phyloP scores from a whole-genome alignment of 2,329 filamentous ascomycete species.

The Thermoascus crustaceus region DNA sequence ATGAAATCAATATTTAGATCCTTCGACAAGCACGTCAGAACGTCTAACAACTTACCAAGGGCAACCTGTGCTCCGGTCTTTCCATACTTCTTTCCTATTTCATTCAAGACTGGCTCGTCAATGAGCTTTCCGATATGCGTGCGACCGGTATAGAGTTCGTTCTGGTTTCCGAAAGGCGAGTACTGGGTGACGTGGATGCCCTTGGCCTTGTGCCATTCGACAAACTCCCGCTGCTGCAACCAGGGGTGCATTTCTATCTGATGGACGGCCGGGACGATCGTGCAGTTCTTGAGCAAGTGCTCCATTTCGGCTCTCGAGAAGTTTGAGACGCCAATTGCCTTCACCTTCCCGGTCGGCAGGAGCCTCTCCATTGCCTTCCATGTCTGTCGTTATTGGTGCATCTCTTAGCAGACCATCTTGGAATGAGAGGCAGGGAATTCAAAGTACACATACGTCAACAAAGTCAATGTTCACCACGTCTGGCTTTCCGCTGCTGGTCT shows the following conservation, averaged over 20 bases:
- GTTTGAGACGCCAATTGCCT: conserved; percentile 47
- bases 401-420: too few species aligned
- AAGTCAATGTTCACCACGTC: conserved; percentile 40
- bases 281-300: conserved; percentile 36
- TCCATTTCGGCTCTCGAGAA: conserved; percentile 44
- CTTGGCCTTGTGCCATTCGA: conserved; percentile 41
- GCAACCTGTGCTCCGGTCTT: conserved; percentile 46
- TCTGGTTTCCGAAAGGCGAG: conserved; percentile 48
- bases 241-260: conserved; percentile 48
- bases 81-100: conserved; percentile 46
- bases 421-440: not conserved
- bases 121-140: conserved; percentile 42
- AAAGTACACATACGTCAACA: conserved; percentile 34
- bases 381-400: conserved; percentile 24
- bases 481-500: conserved; percentile 35
- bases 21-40: not conserved
- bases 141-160: conserved; percentile 40
- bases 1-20: not conserved
- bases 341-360: conserved; percentile 35
- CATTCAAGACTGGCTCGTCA: conserved; percentile 42
- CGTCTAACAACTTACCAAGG: conserved; percentile 27
- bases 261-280: conserved; percentile 41
- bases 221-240: conserved; percentile 43
- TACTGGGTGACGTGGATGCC: conserved; percentile 49
- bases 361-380: conserved; percentile 45